Conservation (phyloP, 1,284 basidiomycete species). For the Cutaneotrichosporon mucoides region DNA sequence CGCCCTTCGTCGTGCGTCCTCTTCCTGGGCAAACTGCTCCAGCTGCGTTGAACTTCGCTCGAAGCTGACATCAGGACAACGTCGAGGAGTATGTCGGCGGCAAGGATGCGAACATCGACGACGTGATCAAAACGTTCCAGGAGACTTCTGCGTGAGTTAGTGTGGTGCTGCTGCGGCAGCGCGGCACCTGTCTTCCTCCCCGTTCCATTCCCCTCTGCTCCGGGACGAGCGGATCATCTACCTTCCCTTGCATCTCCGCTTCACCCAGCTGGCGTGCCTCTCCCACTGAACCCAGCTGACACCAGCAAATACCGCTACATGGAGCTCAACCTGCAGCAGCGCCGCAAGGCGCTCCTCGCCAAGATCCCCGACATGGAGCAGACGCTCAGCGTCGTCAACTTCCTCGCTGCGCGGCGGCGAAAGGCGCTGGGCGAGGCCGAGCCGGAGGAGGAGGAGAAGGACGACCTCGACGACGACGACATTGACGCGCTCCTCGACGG, state of each 20-base stretch:
- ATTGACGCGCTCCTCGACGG: conserved; percentile 50
- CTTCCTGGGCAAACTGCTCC: too few relatives aligned
- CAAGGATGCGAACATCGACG: conserved; percentile 72
- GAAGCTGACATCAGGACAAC: conserved; percentile 57
- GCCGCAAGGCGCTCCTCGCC: conserved; percentile 73
- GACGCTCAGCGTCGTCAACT: conserved; percentile 85
- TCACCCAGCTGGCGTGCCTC: too few relatives aligned
- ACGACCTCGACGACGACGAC: conserved; percentile 48
- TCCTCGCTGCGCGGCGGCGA: conserved; percentile 64
- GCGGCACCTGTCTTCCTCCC: too few relatives aligned
- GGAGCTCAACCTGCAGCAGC: conserved; percentile 80
- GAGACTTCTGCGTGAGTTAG: conserved; percentile 77
- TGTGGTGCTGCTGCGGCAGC: not conserved
- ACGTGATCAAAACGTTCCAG: conserved; percentile 75
- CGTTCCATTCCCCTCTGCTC: too few relatives aligned
- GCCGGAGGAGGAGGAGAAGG: conserved; percentile 42
- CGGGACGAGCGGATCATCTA: too few relatives aligned
- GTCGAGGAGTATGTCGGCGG: conserved; percentile 83
- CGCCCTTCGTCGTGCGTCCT: conserved; percentile 82
- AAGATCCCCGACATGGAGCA: conserved; percentile 97
- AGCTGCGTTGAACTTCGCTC: not conserved
- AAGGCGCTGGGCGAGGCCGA: conserved; percentile 39
- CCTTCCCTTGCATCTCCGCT: not conserved
- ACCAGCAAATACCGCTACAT: conserved; percentile 96
- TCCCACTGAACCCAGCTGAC: conserved; percentile 7